phyloP scores from a whole-genome alignment of 306 rosid genomes.

The Cicer judaicum region DNA sequence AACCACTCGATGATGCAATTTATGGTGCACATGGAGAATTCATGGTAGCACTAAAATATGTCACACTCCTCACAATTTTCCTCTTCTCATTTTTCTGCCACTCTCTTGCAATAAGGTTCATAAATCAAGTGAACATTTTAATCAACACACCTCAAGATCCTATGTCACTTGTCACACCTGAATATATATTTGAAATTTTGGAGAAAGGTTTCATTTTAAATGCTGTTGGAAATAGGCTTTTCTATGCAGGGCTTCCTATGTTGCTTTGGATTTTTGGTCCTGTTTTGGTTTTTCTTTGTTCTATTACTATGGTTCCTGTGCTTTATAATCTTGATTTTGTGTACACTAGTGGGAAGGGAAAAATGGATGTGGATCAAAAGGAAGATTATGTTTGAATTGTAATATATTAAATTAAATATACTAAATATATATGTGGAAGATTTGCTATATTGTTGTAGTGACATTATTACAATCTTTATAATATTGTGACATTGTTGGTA shows the following conservation, averaged over 20 bases:
- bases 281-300: slow-evolving; percentile 75
- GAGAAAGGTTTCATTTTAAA: slow-evolving; percentile 77
- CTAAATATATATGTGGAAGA: not conserved
- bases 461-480: not conserved
- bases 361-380: slow-evolving; percentile 31
- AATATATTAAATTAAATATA: not conserved
- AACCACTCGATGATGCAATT: slow-evolving; percentile 74
- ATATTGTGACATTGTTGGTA: not conserved
- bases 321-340: slow-evolving; percentile 86
- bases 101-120: slow-evolving; percentile 82
- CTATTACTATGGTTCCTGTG: slow-evolving; percentile 71
- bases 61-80: slow-evolving; percentile 70
- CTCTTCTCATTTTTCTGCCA: slow-evolving; percentile 89
- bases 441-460: slow-evolving; percentile 2
- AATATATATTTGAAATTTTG: slow-evolving; percentile 63
- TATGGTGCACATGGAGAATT: slow-evolving; percentile 94
- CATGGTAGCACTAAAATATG: slow-evolving; percentile 89
- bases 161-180: slow-evolving; percentile 55
- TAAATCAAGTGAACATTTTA: slow-evolving; percentile 83
- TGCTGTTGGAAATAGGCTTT: slow-evolving; percentile 84
- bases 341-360: slow-evolving; percentile 41
- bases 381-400: slow-evolving; percentile 44
- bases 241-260: slow-evolving; percentile 74
- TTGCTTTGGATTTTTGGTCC: slow-evolving; percentile 95
- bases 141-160: slow-evolving; percentile 75